These are phyloP conservation scores for Stachybotrys echinatus DNA, from an alignment of 2,329 filamentous ascomycete species.

Conservation along the genomic window DNA sequence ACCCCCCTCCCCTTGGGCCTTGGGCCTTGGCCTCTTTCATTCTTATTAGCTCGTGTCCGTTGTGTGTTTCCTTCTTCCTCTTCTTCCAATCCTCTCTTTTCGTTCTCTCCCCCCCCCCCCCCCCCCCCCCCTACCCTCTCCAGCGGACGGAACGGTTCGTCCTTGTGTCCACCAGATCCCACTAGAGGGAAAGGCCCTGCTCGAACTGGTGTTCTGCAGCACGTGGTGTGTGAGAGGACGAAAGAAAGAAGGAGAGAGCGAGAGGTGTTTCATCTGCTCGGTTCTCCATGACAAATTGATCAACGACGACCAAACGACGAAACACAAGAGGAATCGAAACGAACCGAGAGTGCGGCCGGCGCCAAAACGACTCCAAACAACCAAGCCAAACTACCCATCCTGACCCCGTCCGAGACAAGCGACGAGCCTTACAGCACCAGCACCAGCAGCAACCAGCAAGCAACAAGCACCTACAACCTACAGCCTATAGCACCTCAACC, in stretches of 20 bases:
- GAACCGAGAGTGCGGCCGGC: not conserved
- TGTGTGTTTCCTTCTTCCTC: constrained; percentile 7
- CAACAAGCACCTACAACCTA: not conserved
- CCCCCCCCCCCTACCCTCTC: not conserved
- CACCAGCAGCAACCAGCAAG: not conserved
- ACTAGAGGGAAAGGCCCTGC: no score
- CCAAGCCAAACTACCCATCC: not conserved
- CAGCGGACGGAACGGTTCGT: not conserved
- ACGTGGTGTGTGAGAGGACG: not conserved
- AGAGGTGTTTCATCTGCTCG: no score
- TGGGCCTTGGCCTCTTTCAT: constrained; percentile 3
- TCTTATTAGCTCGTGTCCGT: constrained; percentile 8
- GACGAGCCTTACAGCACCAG: not conserved
- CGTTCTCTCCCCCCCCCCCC: constrained; percentile 3
- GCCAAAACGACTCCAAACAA: not conserved
- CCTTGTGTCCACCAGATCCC: not conserved
- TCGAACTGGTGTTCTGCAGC: not conserved
- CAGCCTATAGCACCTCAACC: not conserved
- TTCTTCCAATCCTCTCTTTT: constrained; percentile 5
- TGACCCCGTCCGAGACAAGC: not conserved
- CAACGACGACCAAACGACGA: not conserved
- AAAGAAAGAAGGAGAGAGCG: no score
- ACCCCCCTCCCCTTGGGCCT: constrained; percentile 1
- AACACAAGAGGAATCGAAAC: not conserved
- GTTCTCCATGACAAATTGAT: not conserved